Conservation (phyloP, 495 filamentous ascomycete species). For the Penicillium longicatenatum region DNA sequence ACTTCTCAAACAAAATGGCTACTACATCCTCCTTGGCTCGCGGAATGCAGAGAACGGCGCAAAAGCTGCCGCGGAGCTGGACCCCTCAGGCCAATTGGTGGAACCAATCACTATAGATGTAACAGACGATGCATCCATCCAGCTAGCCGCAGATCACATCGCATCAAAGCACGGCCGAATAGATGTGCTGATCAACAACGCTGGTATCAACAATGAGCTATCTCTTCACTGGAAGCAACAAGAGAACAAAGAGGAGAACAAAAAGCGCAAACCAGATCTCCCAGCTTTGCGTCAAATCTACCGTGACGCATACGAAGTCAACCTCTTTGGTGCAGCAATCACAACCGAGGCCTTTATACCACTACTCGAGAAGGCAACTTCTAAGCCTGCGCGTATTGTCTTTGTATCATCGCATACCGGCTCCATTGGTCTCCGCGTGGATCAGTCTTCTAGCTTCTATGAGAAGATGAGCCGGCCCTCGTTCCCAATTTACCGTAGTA, state of each 20-base stretch:
- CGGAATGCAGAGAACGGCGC: slow-evolving; percentile 32
- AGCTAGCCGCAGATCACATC: slow-evolving; percentile 35
- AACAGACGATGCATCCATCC: slow-evolving; percentile 38
- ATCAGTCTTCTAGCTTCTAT: slow-evolving; percentile 11
- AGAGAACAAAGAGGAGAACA: slow-evolving; percentile 1
- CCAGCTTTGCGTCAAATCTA: slow-evolving; percentile 27
- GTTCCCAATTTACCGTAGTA: slow-evolving; percentile 28
- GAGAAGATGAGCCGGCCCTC: slow-evolving; percentile 14
- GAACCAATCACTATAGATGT: slow-evolving; percentile 42
- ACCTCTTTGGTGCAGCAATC: slow-evolving; percentile 39
- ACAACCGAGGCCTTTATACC: slow-evolving; percentile 48
- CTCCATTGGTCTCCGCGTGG: slow-evolving; percentile 25
- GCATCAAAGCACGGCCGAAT: slow-evolving; percentile 29
- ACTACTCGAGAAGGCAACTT: slow-evolving; percentile 40
- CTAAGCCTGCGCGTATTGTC: slow-evolving; percentile 38
- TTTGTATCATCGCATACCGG: slow-evolving; percentile 42
- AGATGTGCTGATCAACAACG: slow-evolving; percentile 45
- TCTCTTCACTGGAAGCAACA: slow-evolving; percentile 17
- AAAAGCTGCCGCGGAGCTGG: slow-evolving; percentile 23
- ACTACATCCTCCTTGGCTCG: slow-evolving; percentile 42
- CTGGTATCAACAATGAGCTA: slow-evolving; percentile 37
- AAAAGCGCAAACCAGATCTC: slow-evolving; percentile 13
- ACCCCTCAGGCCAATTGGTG: slow-evolving; percentile 21
- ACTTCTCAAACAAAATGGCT: slow-evolving; percentile 30
- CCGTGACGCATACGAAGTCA: slow-evolving; percentile 40